Conservation (phyloP, 2,329 filamentous ascomycete genomes). For the Penicillium sp. region DNA sequence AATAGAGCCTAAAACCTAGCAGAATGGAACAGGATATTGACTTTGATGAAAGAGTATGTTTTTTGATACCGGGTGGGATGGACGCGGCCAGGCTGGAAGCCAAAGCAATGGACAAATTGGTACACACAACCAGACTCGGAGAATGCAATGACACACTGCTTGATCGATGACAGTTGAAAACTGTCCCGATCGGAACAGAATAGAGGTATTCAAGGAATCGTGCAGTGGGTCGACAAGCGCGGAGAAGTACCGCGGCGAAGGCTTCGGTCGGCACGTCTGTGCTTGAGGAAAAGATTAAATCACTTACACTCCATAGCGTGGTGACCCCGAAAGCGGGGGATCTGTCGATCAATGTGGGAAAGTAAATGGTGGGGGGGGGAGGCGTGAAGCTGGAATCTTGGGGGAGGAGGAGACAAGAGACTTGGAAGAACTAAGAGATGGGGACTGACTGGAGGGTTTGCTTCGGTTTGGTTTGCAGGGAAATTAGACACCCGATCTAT, state of each 20-base stretch:
- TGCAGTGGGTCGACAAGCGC: slow-evolving; percentile 42
- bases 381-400: slow-evolving; percentile 17
- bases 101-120: slow-evolving; percentile 23
- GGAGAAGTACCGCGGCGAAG: slow-evolving; percentile 42
- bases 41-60: slow-evolving; percentile 38
- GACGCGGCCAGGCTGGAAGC: slow-evolving; percentile 31
- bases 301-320: slow-evolving; percentile 62
- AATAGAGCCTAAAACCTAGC: slow-evolving; percentile 26
- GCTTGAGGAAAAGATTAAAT: slow-evolving; percentile 33
- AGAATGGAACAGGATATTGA: slow-evolving; percentile 30
- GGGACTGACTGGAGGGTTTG: slow-evolving; percentile 30
- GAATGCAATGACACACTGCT: slow-evolving; percentile 18
- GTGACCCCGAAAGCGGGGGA: slow-evolving; percentile 47
- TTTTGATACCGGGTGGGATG: slow-evolving; percentile 43
- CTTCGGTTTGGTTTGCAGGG: slow-evolving; percentile 18
- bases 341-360: slow-evolving; percentile 36
- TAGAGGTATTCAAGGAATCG: slow-evolving; percentile 27
- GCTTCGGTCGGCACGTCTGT: slow-evolving; percentile 33
- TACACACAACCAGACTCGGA: slow-evolving; percentile 24
- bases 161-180: slow-evolving; percentile 17
- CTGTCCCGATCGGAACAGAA: slow-evolving; percentile 19
- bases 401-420: slow-evolving; percentile 35
- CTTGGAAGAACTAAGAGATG: slow-evolving; percentile 39
- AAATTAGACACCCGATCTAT: slow-evolving; percentile 26
- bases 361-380: slow-evolving; percentile 32